Evolutionary conservation across 441 rosid genomes (phyloP), one percentile per base, ranked within the genome.

Genomic region (Corymbia citriodora): DNA sequence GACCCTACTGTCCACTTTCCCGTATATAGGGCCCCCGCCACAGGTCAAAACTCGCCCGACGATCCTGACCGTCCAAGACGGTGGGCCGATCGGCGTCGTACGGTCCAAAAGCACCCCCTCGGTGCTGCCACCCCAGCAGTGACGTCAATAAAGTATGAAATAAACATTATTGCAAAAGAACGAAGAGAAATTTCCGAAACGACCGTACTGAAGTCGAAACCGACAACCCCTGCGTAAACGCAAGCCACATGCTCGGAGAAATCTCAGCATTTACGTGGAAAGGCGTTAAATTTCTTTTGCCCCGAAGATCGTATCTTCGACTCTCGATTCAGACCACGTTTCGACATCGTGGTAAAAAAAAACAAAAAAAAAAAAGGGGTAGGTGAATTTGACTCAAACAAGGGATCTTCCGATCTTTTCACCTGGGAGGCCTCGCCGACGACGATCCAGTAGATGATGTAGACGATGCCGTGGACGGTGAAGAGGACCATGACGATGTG

Each of bases 401-500:
- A 19, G 9, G 17, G 23, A 50, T 27, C 17, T 9, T 55, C 13
- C 27, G 10, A 85, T 18, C 45, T 40, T 65, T n/a, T 89, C 15
- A 89, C 88, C 90, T 89, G 16, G 2, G 36, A 89, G 13, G 59
- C 29, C 21, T 27, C 40, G 45, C 61, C 29, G 10, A 88, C 49
- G 31, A 61, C 3, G 8, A 10, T 52, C 90, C 90, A 89, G 21
- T 48, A 57, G 10, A 40, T 2, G 81, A 89, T 55, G 59, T 29
- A 82, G 7, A 15, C 3, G 45, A 89, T 48, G 33, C 90, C 90
- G 31, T 89, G 90, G 81, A 50, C 23, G 21, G 81, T 89, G 61
- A 89, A 83, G 72, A 83, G 17, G 55, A 40, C 55, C 90, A 89
- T 89, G 48, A 29, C 49, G 49, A 89, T 61, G 81, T 89, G 90